Base-by-base conservation (phyloP, 139 green algal genomes). In the Nannochloris sp. region DNA sequence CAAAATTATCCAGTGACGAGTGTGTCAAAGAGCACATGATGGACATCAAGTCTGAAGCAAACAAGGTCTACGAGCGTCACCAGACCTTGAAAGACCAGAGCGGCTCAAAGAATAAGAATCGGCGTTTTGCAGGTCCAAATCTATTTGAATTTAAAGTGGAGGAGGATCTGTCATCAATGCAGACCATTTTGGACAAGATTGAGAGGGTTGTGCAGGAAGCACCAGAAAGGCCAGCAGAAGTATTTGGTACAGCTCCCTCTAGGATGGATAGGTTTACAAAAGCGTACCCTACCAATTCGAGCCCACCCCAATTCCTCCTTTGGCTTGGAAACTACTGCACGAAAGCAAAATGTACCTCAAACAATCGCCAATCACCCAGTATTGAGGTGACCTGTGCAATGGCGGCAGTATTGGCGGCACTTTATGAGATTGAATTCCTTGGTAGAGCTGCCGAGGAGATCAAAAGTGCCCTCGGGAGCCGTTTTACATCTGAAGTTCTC, bases 21-120 rank as follows among this genome's bases (percentile, higher is more conserved):
- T 20, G n/a, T 53, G 46, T 53, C 46, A 53, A 53, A 23, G 46
- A 53, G n/a, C 20, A 53, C n/a, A 53, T 53, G 8, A 53, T 28
- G 46, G 46, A 28, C 9, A 53, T 53, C 46, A 53, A 53, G 6
- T 20, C 16, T 53, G 46, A 53, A 53, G 16, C 17, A 12, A 23
- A 53, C 17, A 53, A 28, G 10, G 46, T 53, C 20, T 53, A 23
- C 9, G 17, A 20, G 46, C 16, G 46, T 5, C 46, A 53, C 12
- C 17, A 1, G 17, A 3, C 16, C 5, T 20, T 53, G 16, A 53
- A 53, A 23, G 17, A 53, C 5, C 6, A 11, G 10, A 53, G 17
- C 16, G 12, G 9, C 17, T 20, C 46, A 6, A 53, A 53, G 46
- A 53, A 53, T 10, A 53, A 28, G 12, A 23, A 0, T 28, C 16